phyloP scores from a whole-genome alignment of 106 monocot species.

The Iris macrosiphon region DNA sequence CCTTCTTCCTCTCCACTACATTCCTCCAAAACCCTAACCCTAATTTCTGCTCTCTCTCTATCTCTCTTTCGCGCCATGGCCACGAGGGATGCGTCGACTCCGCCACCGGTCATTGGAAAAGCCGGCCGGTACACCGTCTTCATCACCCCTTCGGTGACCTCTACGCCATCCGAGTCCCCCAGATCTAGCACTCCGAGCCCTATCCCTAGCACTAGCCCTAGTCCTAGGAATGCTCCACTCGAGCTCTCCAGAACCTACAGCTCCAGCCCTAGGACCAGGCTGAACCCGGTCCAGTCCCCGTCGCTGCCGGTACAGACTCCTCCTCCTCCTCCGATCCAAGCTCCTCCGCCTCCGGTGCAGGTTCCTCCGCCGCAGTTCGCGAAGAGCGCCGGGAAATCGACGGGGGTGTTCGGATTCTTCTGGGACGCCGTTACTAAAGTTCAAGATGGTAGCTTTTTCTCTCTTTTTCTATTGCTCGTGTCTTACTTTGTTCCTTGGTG shows the following conservation, averaged over 20 bases:
- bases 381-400: slow-evolving; percentile 1
- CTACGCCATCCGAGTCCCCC: slow-evolving; percentile 12
- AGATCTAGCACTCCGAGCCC: slow-evolving; percentile 8
- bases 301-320: no score
- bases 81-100: slow-evolving; percentile 17
- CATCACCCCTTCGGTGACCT: slow-evolving; percentile 52
- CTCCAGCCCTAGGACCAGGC: slow-evolving; percentile 3
- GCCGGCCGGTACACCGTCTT: slow-evolving; percentile 71
- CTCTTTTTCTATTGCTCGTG: no score
- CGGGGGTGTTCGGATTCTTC: slow-evolving; percentile 42
- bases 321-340: no score
- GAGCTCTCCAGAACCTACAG: neutral
- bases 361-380: slow-evolving; percentile 55
- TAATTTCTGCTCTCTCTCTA: neutral
- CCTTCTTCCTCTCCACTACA: neutral
- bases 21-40: slow-evolving; percentile 5
- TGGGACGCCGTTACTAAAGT: slow-evolving; percentile 61
- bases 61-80: slow-evolving; percentile 17
- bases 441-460: slow-evolving; percentile 52
- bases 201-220: no score
- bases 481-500: no score
- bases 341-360: slow-evolving; percentile 54
- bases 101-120: slow-evolving; percentile 59
- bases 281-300: neutral
- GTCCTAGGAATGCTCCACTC: neutral